A percentile compares a stretch with the other conserved stretches of the same genome.
These are phyloP conservation scores for Cucurbita maxima DNA, from an alignment of 306 rosid genomes.

Conservation along the genomic window DNA sequence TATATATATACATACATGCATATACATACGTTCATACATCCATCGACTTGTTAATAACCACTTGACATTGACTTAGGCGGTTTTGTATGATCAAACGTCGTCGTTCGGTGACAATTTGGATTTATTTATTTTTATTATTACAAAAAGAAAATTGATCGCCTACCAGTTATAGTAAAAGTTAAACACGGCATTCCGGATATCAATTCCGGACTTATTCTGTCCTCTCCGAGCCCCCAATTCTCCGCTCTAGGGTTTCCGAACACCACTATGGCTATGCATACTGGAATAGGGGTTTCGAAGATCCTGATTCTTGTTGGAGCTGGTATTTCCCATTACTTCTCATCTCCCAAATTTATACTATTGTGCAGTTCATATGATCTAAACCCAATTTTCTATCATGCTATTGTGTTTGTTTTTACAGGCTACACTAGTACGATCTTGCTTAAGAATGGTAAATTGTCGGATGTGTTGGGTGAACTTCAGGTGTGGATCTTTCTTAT, in stretches of 20 bases:
- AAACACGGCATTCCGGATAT: background rate
- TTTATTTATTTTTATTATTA: no score
- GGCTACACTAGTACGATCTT: slow-evolving; percentile 73
- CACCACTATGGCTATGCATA: slow-evolving; percentile 4
- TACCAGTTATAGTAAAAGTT: background rate
- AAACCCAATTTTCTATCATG: background rate
- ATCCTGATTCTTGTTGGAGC: slow-evolving; percentile 9
- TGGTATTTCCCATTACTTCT: background rate
- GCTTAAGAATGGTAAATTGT: slow-evolving; percentile 51
- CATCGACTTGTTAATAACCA: no score
- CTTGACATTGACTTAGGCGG: no score
- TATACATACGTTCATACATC: no score
- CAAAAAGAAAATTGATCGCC: background rate
- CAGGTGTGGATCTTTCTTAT: slow-evolving; percentile 30
- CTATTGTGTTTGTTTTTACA: slow-evolving; percentile 7
- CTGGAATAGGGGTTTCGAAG: slow-evolving; percentile 11
- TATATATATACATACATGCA: no score
- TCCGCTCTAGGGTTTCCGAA: slow-evolving; percentile 2
- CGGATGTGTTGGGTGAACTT: slow-evolving; percentile 59
- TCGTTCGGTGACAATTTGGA: background rate
- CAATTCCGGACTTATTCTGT: background rate
- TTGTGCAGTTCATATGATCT: background rate
- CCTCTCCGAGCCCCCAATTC: background rate
- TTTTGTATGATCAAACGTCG: background rate
- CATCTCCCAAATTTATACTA: background rate